Base-by-base conservation (phyloP, 148 eudicot genomes). In the Camellia lanceoleosa region DNA sequence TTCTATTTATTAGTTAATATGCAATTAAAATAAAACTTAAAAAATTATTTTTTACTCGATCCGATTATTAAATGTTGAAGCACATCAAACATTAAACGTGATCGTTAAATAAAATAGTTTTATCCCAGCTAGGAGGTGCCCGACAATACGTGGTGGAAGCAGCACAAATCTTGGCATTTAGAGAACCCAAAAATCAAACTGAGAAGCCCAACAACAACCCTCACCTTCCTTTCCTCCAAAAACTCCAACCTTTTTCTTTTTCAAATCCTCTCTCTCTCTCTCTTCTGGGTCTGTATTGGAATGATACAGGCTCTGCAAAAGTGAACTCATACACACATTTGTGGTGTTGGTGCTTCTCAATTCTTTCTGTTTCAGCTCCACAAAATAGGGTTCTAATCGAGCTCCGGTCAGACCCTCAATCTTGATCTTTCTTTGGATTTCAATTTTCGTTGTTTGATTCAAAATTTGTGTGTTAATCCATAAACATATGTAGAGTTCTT, bases 121-220 rank as follows among this genome's bases (percentile, higher is more conserved):
- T 30, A 30, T 30, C 38, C 38, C 38, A 30, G 38, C 38, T 0
- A 30, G 1, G 1, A 30, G 38, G 38, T 30, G 1, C 38, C 38
- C 38, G 38, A 30, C 38, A 30, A 30, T 30, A 1, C 79, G 83
- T 80, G 83, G 78, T 75, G 74, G 79, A 68, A 15, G 83, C 79
- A 74, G 79, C 83, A 66, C 66, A 19, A 20, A 41, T 66, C n/a
- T 42, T 80, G 83, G 78, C 43, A 0, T 43, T 65, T n/a, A 68
- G 7, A 47, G 18, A 46, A 51, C 78, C 60, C 2, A 49, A n/a
- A 3, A 43, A 30, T 30, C 1, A 78, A 68, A 42, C 43, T 7
- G 75, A 78, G 54, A 69, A 67, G 14, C 2, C 51, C 30, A 18
- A 3, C 4, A 38, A 56, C 9, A n/a, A 9, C 55, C 52, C 38